phyloP scores from a whole-genome alignment of 805 yeast genomes.

The Aciculoconidium aculeatum region DNA sequence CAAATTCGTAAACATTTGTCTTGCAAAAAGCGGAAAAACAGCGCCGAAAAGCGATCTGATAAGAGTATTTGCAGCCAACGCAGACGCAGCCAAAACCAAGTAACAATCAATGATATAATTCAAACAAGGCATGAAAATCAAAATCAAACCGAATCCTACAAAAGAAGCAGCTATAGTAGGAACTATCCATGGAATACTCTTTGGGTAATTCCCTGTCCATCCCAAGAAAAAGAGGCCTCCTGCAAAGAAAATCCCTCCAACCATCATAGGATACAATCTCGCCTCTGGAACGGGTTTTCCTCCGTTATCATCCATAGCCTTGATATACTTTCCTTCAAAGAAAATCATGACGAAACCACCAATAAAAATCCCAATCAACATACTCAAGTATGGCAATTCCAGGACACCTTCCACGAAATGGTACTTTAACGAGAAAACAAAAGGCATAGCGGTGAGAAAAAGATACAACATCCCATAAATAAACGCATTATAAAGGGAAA shows the following conservation, averaged over 20 bases:
- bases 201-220: constrained; percentile 78
- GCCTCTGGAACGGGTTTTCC: constrained; percentile 68
- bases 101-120: constrained; percentile 60
- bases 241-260: constrained; percentile 67
- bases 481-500: constrained; percentile 43
- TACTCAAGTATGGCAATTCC: constrained; percentile 27
- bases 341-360: constrained; percentile 23
- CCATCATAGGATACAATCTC: constrained; percentile 70
- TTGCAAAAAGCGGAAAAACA: constrained; percentile 55
- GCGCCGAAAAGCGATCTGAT: constrained; percentile 56
- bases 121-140: constrained; percentile 53
- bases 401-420: constrained; percentile 16
- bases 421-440: constrained; percentile 37
- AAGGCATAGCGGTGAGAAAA: constrained; percentile 39
- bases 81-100: constrained; percentile 54
- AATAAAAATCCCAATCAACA: constrained; percentile 31
- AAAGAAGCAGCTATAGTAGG: constrained; percentile 43
- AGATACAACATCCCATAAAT: constrained; percentile 45
- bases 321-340: constrained; percentile 27
- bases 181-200: constrained; percentile 73
- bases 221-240: constrained; percentile 80
- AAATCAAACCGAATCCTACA: constrained; percentile 42
- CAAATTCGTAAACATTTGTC: constrained; percentile 44
- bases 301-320: constrained; percentile 27
- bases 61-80: constrained; percentile 60